Evolutionary conservation across 116 monocot species (phyloP).

Genomic region (Papilionanthe hybrid): DNA sequence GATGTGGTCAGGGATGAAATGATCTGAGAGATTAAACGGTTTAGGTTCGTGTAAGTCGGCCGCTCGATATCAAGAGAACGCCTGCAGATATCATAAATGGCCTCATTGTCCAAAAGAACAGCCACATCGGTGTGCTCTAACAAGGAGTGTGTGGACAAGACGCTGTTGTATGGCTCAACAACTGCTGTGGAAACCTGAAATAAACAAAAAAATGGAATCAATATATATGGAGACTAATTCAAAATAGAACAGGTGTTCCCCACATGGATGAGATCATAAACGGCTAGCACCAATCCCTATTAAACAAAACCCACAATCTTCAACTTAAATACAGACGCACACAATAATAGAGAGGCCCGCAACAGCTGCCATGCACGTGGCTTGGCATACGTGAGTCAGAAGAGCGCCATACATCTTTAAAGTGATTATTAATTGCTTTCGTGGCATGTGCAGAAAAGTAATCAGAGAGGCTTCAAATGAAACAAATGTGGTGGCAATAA

Average conservation of each 20-base stretch:
- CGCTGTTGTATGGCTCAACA: conserved; percentile 54
- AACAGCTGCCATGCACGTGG: conserved; percentile 2
- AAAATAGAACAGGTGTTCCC: not conserved
- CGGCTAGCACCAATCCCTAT: not conserved
- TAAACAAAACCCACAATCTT: not conserved
- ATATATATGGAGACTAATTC: not conserved
- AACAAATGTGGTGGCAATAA: too few relatives aligned
- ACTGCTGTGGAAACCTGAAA: conserved; percentile 48
- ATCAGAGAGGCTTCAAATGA: too few relatives aligned
- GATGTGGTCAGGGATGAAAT: conserved; percentile 55
- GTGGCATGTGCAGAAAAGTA: too few relatives aligned
- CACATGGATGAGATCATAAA: not conserved
- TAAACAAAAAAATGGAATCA: not conserved
- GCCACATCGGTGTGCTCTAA: conserved; percentile 50
- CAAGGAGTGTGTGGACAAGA: conserved; percentile 45
- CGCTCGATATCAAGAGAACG: conserved; percentile 45
- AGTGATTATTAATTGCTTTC: not conserved
- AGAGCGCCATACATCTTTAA: not conserved
- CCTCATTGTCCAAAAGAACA: conserved; percentile 54
- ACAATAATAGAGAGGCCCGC: conserved; percentile 3
- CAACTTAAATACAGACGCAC: not conserved
- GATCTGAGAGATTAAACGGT: conserved; percentile 50
- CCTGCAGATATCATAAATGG: conserved; percentile 52
- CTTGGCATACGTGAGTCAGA: not conserved
- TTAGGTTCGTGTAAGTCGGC: conserved; percentile 52